A percentile compares a stretch with the other conserved stretches of the same genome.
These are phyloP conservation scores for Circinella umbellata DNA, from an alignment of 371 early-diverging fungal species.

Conservation along the genomic window DNA sequence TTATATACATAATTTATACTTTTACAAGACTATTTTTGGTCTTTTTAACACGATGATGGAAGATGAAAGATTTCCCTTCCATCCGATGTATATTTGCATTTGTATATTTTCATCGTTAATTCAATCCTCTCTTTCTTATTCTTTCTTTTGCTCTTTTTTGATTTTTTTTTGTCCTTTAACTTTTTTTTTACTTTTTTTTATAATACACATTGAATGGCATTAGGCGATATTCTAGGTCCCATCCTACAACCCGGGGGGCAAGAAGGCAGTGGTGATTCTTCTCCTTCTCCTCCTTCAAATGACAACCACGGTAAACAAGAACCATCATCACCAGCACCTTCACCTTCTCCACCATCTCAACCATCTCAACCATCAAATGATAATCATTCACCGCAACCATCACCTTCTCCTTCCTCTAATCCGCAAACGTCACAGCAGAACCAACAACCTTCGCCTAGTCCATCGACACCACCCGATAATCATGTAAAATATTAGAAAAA, in stretches of 20 bases:
- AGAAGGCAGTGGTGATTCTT: not conserved
- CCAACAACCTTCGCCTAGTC: not conserved
- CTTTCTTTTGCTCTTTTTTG: constrained; percentile 3
- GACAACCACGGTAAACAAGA: not conserved
- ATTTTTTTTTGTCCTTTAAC: not conserved
- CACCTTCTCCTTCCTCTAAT: not conserved
- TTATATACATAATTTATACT: not conserved
- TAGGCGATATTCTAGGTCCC: not conserved
- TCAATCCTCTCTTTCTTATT: not conserved
- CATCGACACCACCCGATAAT: constrained; percentile 1
- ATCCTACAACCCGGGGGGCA: not conserved
- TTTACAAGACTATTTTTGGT: constrained; percentile 6
- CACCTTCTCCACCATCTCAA: not conserved
- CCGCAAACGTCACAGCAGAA: not conserved
- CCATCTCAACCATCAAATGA: not conserved
- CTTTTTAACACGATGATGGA: not conserved
- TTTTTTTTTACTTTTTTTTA: not conserved
- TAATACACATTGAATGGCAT: not conserved
- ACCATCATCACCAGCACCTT: not conserved
- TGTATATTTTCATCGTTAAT: not conserved
- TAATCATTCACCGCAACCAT: not conserved
- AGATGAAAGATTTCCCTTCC: too few relatives aligned
- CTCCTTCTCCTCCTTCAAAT: not conserved
- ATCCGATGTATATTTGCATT: not conserved
- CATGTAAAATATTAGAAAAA: not conserved